phyloP scores from a whole-genome alignment of 331 rosid species.

The Arachis monticola region DNA sequence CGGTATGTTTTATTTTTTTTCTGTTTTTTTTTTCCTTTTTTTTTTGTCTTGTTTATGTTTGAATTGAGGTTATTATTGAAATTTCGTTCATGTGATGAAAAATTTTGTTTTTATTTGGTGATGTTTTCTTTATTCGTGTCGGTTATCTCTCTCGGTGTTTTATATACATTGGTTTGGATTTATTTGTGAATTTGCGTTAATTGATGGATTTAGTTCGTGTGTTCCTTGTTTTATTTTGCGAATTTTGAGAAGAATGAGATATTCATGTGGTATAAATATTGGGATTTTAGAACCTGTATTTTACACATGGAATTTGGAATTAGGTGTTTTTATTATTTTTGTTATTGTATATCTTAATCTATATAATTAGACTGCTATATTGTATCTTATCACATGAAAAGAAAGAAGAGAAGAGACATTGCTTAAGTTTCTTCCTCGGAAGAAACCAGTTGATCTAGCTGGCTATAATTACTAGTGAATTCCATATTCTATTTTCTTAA shows the following conservation, averaged over 20 bases:
- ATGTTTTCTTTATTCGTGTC: background rate
- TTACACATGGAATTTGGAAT: constrained; percentile 1
- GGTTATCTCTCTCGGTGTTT: constrained; percentile 6
- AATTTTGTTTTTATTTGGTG: background rate
- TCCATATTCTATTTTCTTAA: constrained; percentile 1
- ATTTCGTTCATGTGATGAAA: background rate
- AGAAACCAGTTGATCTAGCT: background rate
- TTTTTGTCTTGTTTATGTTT: background rate
- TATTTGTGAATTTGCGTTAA: constrained; percentile 1
- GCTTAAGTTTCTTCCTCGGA: background rate
- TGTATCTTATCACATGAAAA: background rate
- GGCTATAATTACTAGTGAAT: background rate
- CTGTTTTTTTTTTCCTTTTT: background rate
- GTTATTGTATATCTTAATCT: background rate
- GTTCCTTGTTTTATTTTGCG: background rate
- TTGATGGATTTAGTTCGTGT: constrained; percentile 7
- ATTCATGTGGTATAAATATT: background rate
- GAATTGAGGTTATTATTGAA: background rate
- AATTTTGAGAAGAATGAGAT: constrained; percentile 13
- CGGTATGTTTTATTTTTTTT: constrained; percentile 38
- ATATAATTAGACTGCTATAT: background rate
- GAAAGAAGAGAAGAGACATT: background rate
- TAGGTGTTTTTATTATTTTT: background rate
- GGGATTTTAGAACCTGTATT: constrained; percentile 6
- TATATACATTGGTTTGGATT: background rate